These are phyloP conservation scores for Strobilomyces dryophilus DNA, from an alignment of 768 basidiomycete species.

Conservation along the genomic window DNA sequence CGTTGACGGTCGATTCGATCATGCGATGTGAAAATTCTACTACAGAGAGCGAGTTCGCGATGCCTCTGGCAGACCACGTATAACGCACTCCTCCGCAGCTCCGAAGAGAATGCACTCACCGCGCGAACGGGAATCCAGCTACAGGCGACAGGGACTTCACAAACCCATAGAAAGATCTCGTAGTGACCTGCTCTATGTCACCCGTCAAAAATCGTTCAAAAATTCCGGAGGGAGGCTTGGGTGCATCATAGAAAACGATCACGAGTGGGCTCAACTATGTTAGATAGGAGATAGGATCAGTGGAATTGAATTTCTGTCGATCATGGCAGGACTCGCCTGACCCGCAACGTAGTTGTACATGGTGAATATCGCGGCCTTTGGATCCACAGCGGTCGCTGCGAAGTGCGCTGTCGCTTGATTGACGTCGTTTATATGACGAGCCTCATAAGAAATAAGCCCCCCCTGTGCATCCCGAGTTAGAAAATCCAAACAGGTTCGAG, in stretches of 20 bases:
- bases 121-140: background rate
- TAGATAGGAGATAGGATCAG: background rate
- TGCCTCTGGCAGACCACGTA: background rate
- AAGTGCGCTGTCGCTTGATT: constrained; percentile 22
- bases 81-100: background rate
- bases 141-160: background rate
- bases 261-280: background rate
- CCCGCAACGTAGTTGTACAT: constrained; percentile 33
- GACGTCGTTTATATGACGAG: constrained; percentile 6
- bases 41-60: background rate
- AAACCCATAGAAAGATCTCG: constrained; percentile 14
- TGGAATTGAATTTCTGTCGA: background rate
- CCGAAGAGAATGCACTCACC: background rate
- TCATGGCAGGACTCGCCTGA: background rate
- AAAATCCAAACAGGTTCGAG: background rate
- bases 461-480: constrained; percentile 34
- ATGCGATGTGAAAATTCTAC: background rate
- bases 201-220: constrained; percentile 24
- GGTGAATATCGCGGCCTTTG: constrained; percentile 36
- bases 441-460: constrained; percentile 28
- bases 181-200: constrained; percentile 1
- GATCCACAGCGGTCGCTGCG: constrained; percentile 14
- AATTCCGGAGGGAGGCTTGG: constrained; percentile 11
- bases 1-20: background rate
- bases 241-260: constrained; percentile 55